These are phyloP conservation scores for Alternaria incomplexa DNA, from an alignment of 2,329 filamentous ascomycete genomes.

Conservation along the genomic window DNA sequence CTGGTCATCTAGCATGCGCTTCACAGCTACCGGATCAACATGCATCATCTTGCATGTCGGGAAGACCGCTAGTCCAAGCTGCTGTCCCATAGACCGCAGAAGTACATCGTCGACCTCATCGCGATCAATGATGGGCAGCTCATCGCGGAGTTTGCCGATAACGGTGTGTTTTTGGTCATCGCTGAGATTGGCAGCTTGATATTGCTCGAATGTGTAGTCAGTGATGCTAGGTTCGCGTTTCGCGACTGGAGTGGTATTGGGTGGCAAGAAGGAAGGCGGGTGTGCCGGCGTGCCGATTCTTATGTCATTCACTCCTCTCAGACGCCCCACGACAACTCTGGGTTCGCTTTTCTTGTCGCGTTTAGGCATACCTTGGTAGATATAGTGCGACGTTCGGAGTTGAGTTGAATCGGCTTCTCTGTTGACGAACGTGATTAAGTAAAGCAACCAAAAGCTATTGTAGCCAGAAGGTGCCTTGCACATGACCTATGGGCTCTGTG, in stretches of 20 bases:
- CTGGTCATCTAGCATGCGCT: slow-evolving; percentile 11
- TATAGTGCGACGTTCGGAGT: not conserved
- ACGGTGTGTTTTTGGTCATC: slow-evolving; percentile 2
- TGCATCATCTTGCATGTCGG: slow-evolving; percentile 15
- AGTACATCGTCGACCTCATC: slow-evolving; percentile 8
- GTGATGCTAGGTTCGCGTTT: not conserved
- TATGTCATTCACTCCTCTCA: slow-evolving; percentile 1
- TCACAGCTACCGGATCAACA: slow-evolving; percentile 3
- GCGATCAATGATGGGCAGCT: slow-evolving; percentile 11
- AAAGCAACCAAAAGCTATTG: not conserved
- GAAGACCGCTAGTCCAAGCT: slow-evolving; percentile 5
- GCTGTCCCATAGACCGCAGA: not conserved
- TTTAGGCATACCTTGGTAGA: not conserved
- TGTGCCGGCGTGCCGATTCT: not conserved
- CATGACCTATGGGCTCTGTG: not conserved
- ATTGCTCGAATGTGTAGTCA: slow-evolving; percentile 9
- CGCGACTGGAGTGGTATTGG: not conserved
- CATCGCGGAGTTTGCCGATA: slow-evolving; percentile 8
- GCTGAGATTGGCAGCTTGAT: slow-evolving; percentile 10
- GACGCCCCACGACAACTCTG: not conserved
- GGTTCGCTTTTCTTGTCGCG: not conserved
- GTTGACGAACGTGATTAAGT: not conserved
- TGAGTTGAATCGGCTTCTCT: not conserved
- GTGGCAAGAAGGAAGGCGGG: not conserved
- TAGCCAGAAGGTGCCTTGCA: not conserved